Evolutionary conservation across 2,329 filamentous ascomycete genomes (phyloP).

Genomic region (Epichloe hybrida): DNA sequence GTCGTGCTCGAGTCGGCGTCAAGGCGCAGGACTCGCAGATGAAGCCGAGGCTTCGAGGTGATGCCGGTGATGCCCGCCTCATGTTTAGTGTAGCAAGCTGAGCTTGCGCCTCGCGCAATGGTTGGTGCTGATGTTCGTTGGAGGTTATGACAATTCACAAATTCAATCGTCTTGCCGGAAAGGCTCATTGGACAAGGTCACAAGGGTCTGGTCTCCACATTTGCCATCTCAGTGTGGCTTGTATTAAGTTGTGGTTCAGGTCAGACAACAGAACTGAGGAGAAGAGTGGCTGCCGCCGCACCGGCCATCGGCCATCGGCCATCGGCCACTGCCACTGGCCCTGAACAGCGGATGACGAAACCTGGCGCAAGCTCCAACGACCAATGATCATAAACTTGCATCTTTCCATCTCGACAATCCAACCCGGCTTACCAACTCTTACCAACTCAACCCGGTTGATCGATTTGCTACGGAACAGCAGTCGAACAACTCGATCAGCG

Average conservation of each 20-base stretch:
- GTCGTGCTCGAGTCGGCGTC: constrained; percentile 14
- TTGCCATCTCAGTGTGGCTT: neutral
- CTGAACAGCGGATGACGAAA: constrained; percentile 9
- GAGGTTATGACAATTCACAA: no score
- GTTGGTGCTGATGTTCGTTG: neutral
- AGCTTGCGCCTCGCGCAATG: neutral
- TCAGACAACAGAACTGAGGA: no score
- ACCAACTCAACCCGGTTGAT: neutral
- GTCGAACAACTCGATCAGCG: neutral
- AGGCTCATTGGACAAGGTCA: no score
- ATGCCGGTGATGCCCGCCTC: constrained; percentile 16
- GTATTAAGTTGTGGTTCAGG: no score
- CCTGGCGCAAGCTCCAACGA: constrained; percentile 6
- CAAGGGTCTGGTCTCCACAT: no score
- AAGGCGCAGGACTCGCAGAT: constrained; percentile 32
- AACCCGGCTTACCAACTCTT: neutral
- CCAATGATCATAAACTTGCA: neutral
- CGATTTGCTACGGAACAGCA: neutral
- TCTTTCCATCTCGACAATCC: neutral
- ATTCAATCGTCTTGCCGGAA: no score
- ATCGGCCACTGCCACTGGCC: neutral
- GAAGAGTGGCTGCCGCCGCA: neutral
- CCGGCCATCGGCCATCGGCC: neutral
- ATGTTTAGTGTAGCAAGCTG: neutral
- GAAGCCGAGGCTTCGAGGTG: constrained; percentile 19